A percentile compares a stretch with the other conserved stretches of the same genome.
These are phyloP conservation scores for Elaeagnus macrophylla DNA, from an alignment of 306 rosid species.

Conservation along the genomic window DNA sequence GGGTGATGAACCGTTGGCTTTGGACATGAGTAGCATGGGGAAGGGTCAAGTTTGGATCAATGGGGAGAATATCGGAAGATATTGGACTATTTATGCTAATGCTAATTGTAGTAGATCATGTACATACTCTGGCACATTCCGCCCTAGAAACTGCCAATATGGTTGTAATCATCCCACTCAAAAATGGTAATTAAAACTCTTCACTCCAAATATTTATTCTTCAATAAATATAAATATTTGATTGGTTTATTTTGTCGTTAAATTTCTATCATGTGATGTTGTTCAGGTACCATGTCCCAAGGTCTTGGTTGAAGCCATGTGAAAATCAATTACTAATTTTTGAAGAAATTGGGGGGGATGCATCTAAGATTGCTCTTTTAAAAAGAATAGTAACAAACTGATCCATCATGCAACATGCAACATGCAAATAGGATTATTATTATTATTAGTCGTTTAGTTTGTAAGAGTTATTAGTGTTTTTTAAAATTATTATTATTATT, in stretches of 20 bases:
- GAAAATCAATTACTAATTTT: conserved; percentile 57
- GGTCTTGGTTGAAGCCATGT: conserved; percentile 67
- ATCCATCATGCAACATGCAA: conserved; percentile 39
- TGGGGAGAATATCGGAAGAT: conserved; percentile 74
- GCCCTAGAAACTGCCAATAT: conserved; percentile 47
- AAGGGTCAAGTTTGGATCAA: conserved; percentile 87
- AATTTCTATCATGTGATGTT: conserved; percentile 10
- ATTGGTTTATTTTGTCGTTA: not conserved
- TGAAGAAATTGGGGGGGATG: conserved; percentile 70
- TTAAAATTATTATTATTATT: too few species aligned
- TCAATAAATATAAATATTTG: not conserved
- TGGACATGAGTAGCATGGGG: conserved; percentile 77
- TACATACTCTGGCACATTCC: conserved; percentile 51
- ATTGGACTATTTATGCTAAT: conserved; percentile 61
- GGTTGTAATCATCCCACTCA: conserved; percentile 71
- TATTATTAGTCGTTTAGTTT: conserved; percentile 1
- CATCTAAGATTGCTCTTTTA: conserved; percentile 42
- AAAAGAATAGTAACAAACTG: conserved; percentile 52
- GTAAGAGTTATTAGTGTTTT: not conserved
- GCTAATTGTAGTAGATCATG: conserved; percentile 56
- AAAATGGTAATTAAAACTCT: conserved; percentile 45
- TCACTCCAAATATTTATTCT: not conserved
- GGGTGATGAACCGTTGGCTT: conserved; percentile 71
- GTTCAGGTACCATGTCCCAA: conserved; percentile 77
- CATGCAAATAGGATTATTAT: conserved; percentile 25